These are phyloP conservation scores for Trichoderma orchidacearum DNA, from an alignment of 495 filamentous ascomycete species.

Conservation along the genomic window DNA sequence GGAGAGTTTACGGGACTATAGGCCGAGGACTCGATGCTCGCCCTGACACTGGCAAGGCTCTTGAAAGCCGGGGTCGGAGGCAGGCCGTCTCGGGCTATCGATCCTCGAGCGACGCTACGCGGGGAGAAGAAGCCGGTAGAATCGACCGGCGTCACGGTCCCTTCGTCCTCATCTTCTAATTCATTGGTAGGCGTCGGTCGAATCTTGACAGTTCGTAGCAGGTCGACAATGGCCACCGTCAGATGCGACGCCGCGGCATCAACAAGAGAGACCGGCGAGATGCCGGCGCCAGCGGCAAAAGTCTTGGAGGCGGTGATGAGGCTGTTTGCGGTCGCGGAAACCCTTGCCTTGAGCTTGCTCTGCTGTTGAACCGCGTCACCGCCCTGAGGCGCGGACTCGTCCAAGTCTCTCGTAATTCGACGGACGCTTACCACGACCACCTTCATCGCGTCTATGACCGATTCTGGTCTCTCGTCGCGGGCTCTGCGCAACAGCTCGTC, in stretches of 20 bases:
- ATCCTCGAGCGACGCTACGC: constrained; percentile 19
- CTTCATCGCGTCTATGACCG: constrained; percentile 70
- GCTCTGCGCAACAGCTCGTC: constrained; percentile 80
- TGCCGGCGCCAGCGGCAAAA: constrained; percentile 61
- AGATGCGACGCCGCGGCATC: constrained; percentile 95
- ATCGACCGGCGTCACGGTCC: constrained; percentile 36
- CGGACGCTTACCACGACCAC: constrained; percentile 65
- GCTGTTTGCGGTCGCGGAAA: constrained; percentile 89
- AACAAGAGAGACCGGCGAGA: constrained; percentile 88
- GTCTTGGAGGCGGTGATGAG: constrained; percentile 89
- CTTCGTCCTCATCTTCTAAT: constrained; percentile 62
- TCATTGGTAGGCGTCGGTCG: constrained; percentile 59
- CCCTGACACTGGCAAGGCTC: constrained; percentile 25
- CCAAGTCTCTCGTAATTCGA: constrained; percentile 65
- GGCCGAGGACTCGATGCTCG: constrained; percentile 36
- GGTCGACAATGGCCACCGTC: constrained; percentile 69
- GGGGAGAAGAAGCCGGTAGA: constrained; percentile 40
- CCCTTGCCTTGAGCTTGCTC: constrained; percentile 57
- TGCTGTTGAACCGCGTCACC: constrained; percentile 29
- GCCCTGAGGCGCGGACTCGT: constrained; percentile 37
- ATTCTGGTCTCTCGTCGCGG: constrained; percentile 53
- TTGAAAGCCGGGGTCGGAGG: constrained; percentile 34
- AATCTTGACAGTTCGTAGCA: constrained; percentile 74
- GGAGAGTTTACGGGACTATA: constrained; percentile 42
- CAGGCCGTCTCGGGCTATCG: constrained; percentile 21